Conservation (phyloP, 495 filamentous ascomycete genomes). For the Sordaria brevicollis region DNA sequence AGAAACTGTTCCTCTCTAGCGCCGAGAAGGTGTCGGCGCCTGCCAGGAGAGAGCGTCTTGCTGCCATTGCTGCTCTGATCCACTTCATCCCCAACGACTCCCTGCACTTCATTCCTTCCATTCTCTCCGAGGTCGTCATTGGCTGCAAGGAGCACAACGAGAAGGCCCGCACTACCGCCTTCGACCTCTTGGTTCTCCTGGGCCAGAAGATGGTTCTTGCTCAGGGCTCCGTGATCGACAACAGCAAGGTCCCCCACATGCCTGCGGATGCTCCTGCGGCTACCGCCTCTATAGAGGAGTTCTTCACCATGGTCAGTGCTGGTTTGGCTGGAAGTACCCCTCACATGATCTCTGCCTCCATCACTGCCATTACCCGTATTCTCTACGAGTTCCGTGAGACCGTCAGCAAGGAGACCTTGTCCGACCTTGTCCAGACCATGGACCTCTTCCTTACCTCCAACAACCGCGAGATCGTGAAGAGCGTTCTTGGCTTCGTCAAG, state of each 20-base stretch:
- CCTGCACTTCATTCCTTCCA: slow-evolving; percentile 83
- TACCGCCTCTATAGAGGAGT: slow-evolving; percentile 76
- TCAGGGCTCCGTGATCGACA: slow-evolving; percentile 64
- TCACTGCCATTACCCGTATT: slow-evolving; percentile 82
- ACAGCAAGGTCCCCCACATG: slow-evolving; percentile 79
- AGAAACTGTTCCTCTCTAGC: slow-evolving; percentile 64
- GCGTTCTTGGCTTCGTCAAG: slow-evolving; percentile 90
- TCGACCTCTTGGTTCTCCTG: slow-evolving; percentile 83
- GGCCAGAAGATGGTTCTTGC: slow-evolving; percentile 61
- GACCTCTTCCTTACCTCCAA: slow-evolving; percentile 89
- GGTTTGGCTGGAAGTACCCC: slow-evolving; percentile 84
- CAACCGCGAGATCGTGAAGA: slow-evolving; percentile 91
- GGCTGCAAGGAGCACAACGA: slow-evolving; percentile 96
- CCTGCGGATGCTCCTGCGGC: slow-evolving; percentile 65
- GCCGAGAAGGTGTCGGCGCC: slow-evolving; percentile 75
- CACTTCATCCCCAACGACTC: slow-evolving; percentile 62
- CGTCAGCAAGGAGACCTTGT: slow-evolving; percentile 43
- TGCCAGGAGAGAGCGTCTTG: slow-evolving; percentile 71
- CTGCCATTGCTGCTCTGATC: slow-evolving; percentile 68
- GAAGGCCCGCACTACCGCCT: slow-evolving; percentile 76
- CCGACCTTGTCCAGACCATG: slow-evolving; percentile 81
- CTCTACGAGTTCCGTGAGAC: slow-evolving; percentile 76
- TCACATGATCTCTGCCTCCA: slow-evolving; percentile 90
- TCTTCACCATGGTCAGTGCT: slow-evolving; percentile 95
- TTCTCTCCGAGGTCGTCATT: slow-evolving; percentile 88